A percentile compares a stretch with the other conserved stretches of the same genome.
Evolutionary conservation across 306 rosid genomes (phyloP).

Genomic region (Vigna reflexopilosa): DNA sequence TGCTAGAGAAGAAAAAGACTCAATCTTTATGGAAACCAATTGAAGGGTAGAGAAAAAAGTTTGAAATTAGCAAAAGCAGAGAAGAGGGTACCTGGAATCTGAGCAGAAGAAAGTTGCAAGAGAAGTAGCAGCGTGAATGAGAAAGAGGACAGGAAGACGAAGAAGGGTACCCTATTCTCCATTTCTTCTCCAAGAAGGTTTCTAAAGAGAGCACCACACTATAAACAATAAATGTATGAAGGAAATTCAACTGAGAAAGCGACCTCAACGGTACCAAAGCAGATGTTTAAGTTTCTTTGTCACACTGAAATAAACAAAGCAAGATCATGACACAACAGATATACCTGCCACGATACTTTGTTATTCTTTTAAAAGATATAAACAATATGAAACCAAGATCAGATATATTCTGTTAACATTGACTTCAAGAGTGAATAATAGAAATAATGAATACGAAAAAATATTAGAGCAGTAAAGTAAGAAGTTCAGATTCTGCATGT

Average conservation of each 20-base stretch:
- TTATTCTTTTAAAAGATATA: not conserved
- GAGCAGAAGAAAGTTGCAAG: conserved; percentile 64
- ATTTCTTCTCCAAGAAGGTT: conserved; percentile 50
- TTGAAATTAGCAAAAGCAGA: not conserved
- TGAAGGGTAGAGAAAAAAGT: not conserved
- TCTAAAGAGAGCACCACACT: conserved; percentile 23
- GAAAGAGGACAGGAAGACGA: conserved; percentile 51
- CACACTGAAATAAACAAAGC: not conserved
- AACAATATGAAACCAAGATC: not conserved
- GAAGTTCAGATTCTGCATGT: conserved; percentile 34
- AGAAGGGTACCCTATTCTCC: conserved; percentile 56
- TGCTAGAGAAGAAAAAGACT: not conserved
- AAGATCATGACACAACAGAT: not conserved
- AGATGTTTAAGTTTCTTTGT: not conserved
- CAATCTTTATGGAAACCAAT: conserved; percentile 16
- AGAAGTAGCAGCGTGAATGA: conserved; percentile 45
- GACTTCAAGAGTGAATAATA: not conserved
- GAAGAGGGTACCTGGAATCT: conserved; percentile 70
- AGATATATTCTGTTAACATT: not conserved
- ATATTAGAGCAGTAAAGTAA: conserved; percentile 7
- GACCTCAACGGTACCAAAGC: conserved; percentile 1
- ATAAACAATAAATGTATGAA: conserved; percentile 50
- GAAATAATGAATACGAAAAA: not conserved
- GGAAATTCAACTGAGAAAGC: conserved; percentile 33
- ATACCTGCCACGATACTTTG: conserved; percentile 2